These are phyloP conservation scores for Leavenworthia alabamica DNA, from an alignment of 345 rosid genomes.

Conservation along the genomic window DNA sequence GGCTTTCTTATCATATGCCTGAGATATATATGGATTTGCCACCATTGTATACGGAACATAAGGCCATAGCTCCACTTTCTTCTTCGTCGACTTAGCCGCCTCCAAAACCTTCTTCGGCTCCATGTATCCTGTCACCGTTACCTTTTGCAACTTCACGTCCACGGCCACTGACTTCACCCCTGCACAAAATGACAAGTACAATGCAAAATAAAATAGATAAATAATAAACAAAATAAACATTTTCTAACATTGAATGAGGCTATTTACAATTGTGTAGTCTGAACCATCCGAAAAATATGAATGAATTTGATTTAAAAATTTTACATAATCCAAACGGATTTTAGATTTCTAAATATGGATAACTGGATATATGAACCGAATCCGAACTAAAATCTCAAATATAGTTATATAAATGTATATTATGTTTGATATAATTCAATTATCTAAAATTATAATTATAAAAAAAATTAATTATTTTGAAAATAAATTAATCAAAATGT, in stretches of 20 bases:
- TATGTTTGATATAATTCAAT: no score
- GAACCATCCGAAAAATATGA: no score
- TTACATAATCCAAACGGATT: no score
- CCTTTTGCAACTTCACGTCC: conserved; percentile 79
- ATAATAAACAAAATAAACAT: background rate
- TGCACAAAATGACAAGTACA: background rate
- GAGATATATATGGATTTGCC: conserved; percentile 63
- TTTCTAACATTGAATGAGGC: background rate
- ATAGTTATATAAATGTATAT: no score
- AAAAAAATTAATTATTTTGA: no score
- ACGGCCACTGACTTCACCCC: conserved; percentile 78
- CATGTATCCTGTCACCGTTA: conserved; percentile 56
- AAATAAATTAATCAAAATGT: no score
- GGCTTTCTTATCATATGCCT: conserved; percentile 90
- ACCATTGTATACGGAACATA: conserved; percentile 71
- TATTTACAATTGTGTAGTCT: no score
- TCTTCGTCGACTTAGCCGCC: conserved; percentile 75
- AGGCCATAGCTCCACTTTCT: conserved; percentile 91
- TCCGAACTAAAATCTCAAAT: no score
- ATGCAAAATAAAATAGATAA: background rate
- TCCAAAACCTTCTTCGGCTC: conserved; percentile 57
- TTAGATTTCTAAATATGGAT: no score
- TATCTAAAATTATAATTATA: no score
- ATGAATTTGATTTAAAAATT: no score
- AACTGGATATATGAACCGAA: no score